These are phyloP conservation scores for Grammothele lineata DNA, from an alignment of 768 basidiomycete species.

Conservation along the genomic window DNA sequence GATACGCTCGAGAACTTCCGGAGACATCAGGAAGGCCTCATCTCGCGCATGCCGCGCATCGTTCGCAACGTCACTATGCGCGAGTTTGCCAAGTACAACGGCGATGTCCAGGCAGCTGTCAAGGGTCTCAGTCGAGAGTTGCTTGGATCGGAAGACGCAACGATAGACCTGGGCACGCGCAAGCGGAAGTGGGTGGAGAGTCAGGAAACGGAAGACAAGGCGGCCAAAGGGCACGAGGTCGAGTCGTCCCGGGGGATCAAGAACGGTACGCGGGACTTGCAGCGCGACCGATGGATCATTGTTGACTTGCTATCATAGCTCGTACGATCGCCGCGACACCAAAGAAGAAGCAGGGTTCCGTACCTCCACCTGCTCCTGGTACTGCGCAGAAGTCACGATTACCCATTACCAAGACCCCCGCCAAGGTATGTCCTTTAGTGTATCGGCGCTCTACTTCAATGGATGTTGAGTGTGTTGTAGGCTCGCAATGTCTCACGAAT, in stretches of 20 bases:
- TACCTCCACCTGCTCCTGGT: slow-evolving; percentile 46
- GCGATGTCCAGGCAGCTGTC: slow-evolving; percentile 67
- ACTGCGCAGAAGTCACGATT: slow-evolving; percentile 45
- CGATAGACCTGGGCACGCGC: slow-evolving; percentile 61
- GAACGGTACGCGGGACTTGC: slow-evolving; percentile 42
- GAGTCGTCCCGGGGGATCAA: slow-evolving; percentile 49
- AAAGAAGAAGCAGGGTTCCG: slow-evolving; percentile 39
- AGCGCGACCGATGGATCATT: slow-evolving; percentile 1
- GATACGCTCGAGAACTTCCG: slow-evolving; percentile 72
- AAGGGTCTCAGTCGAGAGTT: slow-evolving; percentile 65
- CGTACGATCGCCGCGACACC: slow-evolving; percentile 46
- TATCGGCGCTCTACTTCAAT: not conserved
- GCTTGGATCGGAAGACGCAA: slow-evolving; percentile 45
- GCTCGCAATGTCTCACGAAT: slow-evolving; percentile 25
- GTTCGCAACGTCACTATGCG: slow-evolving; percentile 69
- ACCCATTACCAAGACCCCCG: slow-evolving; percentile 26
- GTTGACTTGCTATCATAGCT: slow-evolving; percentile 37
- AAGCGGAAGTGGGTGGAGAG: slow-evolving; percentile 77
- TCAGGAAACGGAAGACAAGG: slow-evolving; percentile 47
- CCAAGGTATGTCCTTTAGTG: slow-evolving; percentile 20
- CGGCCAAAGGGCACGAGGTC: slow-evolving; percentile 29
- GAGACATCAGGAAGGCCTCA: slow-evolving; percentile 69
- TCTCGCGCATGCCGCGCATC: slow-evolving; percentile 70
- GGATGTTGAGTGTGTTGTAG: no score
- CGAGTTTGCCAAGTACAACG: slow-evolving; percentile 78